Percentiles rank a stretch among this genome's conserved stretches.
Evolutionary conservation across 106 monocot genomes (phyloP).

Genomic region (Phalaenopsis equestris): DNA sequence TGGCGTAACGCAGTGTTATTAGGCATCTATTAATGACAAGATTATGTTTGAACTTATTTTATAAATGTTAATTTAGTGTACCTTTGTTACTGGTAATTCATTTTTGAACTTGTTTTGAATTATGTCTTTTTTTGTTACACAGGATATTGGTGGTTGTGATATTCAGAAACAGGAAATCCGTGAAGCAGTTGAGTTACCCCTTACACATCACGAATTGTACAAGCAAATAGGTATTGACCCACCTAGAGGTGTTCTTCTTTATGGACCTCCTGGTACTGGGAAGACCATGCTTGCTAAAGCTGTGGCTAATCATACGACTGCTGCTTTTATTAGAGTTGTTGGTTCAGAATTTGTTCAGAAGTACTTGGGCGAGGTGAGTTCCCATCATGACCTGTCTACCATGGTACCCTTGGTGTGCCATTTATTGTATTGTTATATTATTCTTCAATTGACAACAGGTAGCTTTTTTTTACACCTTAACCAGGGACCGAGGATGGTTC

Average conservation of each 20-base stretch:
- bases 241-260: constrained; percentile 87
- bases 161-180: constrained; percentile 98
- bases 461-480: not conserved
- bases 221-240: constrained; percentile 97
- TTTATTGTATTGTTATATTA: not conserved
- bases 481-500: constrained; percentile 96
- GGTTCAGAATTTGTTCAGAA: constrained; percentile 99
- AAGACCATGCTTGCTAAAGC: constrained; percentile 99
- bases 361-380: constrained; percentile 91
- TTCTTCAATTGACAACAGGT: not conserved
- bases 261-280: constrained; percentile 93
- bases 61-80: not conserved
- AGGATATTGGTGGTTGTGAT: constrained; percentile 99
- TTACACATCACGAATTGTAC: constrained; percentile 93
- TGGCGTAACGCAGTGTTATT: not conserved
- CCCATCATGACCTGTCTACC: not conserved
- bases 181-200: constrained; percentile 87
- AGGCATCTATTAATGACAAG: not conserved
- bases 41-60: not conserved
- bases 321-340: constrained; percentile 92
- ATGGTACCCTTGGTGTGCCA: not conserved
- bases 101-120: not conserved
- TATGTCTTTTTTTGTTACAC: not conserved
- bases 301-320: constrained; percentile 91
- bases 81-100: not conserved